Base-by-base conservation (phyloP, 805 yeast genomes). In the Metschnikowia noctiluminum region DNA sequence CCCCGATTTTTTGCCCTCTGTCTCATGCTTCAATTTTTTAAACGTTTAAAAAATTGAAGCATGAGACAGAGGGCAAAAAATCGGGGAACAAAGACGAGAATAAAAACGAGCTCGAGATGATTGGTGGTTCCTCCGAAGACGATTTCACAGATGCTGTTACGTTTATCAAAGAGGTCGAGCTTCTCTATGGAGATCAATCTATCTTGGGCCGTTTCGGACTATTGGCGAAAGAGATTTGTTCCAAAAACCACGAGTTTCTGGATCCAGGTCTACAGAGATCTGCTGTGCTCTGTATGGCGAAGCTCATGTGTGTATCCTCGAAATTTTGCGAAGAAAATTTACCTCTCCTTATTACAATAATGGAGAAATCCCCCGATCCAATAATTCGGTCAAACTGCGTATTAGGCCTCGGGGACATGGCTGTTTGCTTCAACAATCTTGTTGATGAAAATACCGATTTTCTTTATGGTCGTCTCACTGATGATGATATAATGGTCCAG, bases 61-160 rank as follows among this genome's bases (percentile, higher is more conserved):
- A 85, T 46, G 88, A 80, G 35, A 77, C 82, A 2, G 94, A 85
- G 65, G 71, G 75, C 39, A 70, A 72, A 16, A 77, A 76, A 47
- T 65, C 69, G 14, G 61, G 58, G 5, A 58, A 57, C 1, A 62
- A 58, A 10, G 65, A 62, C 34, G 77, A 70, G 34, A 80, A 73
- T 16, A 84, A 82, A 35, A 81, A 79, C 53, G 97, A 91, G 60
- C 70, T 92, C 46, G 96, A 88, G 50, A 84, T 89, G 88, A 89
- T 91, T 61, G 96, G 96, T 12, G 97, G 96, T 35, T 89, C 97
- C 0, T 82, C 90, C 4, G 99, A 94, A 63, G 99, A 94, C 68
- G 98, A 94, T 60, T 91, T 94, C 60, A 73, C 96, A 1, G 98
- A 92, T 65, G 96, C 95, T 0, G 82, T 95, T 26, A 73, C 78